Evolutionary conservation across 805 yeast species (phyloP), one percentile per base, ranked within the genome.

Genomic region (Lachancea sp.): DNA sequence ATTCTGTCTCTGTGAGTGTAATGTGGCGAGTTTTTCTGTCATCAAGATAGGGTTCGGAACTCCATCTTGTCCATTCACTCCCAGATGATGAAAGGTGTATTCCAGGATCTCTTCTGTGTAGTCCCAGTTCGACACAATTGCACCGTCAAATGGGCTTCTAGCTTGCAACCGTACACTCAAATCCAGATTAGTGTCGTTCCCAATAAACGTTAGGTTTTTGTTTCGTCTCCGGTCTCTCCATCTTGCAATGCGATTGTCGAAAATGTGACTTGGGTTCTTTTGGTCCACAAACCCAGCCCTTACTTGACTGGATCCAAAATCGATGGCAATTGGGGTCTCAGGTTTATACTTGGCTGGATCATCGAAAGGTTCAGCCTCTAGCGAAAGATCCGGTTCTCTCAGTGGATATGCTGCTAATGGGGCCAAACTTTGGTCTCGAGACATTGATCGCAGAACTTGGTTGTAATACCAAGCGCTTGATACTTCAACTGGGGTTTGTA

Each of bases 91-190:
- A 59, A 93, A 83, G 0, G 89, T 71, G 59, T 89, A 93, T 63
- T 91, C 98, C 41, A 93, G 60, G 42, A 91, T 76, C 47, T 73
- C 76, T 60, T 93, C 99, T 2, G 83, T 75, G 47, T 82, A 77
- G 46, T 93, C 98, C 98, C 98, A 95, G 62, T 90, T 95, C 20
- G 95, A 82, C 30, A 93, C 71, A 53, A 88, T 68, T 3, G 86
- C 77, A 0, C 95, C 96, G 62, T 93, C 99, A 59, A 77, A 91
- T 0, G 97, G 96, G 3, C 86, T 71, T 55, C 78, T 81, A 29
- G 86, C 75, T 44, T 82, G 81, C 15, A 85, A 72, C 50, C 81
- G 76, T 38, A 85, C 75, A 1, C 83, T 67, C 8, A 81, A 74
- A 55, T 90, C 98, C 26, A 85, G 59, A 57, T 72, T 78, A 16